Evolutionary conservation across 345 rosid species (phyloP), one percentile per base, ranked within the genome.

Genomic region (Clarkia xantiana): DNA sequence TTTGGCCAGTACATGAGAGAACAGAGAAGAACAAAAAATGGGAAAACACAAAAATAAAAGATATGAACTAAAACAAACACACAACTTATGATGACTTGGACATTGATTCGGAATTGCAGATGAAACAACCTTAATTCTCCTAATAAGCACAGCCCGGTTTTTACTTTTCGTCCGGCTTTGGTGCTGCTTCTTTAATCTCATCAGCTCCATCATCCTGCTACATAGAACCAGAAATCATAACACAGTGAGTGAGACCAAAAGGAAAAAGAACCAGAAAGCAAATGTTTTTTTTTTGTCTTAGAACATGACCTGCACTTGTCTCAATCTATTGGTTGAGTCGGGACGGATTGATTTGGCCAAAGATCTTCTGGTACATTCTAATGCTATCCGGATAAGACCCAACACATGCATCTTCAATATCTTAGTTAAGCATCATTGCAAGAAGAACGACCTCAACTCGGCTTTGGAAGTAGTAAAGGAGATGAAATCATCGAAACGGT

Each of bases 341-440:
- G 68, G 77, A 59, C 77, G 67, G 71, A 64, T 76, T 34, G 76
- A 60, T 54, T 67, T 78, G 29, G 82, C 84, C 9, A 49, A 51
- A 47, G 63, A 63, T 29, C 69, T 79, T 39, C 77, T 91, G 39
- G 44, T 76, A 70, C 71, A 74, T 56, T 66, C 66, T 12, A 76
- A 69, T 56, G 65, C 59, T 61, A 69, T 79, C 29, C 74, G 55
- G 6, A 47, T 86, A 76, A 65, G 58, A 51, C 96, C 88, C 34
- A 91, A 86, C 57, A 77, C 85, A 9, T 91, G 98, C 67, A 86
- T 86, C 66, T 91, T 83, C 71, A 91, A 86, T 62, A 86, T 91
- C 52, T 49, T 86, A 18, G 76, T 91, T 19, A 86, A 86, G 75
- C 72, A 81, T 49, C 96, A 86, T 39, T 83, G 98, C 65, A 83